Evolutionary conservation across 1,284 basidiomycete genomes (phyloP), one percentile per base, ranked within the genome.

Genomic region (Xerocomus minutiporus): DNA sequence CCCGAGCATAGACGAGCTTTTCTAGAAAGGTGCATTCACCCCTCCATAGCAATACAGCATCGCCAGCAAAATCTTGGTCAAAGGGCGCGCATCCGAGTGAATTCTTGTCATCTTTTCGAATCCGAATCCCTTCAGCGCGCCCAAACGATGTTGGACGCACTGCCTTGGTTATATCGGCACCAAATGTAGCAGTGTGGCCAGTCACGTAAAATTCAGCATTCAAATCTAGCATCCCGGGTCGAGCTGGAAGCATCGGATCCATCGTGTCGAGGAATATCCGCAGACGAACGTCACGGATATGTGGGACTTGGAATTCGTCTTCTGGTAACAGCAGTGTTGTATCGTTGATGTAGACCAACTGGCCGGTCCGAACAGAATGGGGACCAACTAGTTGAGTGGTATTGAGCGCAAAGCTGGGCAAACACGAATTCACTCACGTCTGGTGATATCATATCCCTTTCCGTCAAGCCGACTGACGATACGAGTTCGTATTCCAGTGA

Each of bases 11-110:
- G 15, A 81, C 48, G 11, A 93, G 75, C 71, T 95, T 96, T 61
- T 90, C 80, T 17, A 91, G 65, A 71, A 95, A 95, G 3, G 88
- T 86, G 67, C 92, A 96, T 12, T 77, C 79, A 15, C 92, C 92
- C 44, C 91, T 78, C 50, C 73, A 70, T 6, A 84, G 74, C 8
- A 90, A 65, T 28, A 89, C 61, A 2, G 82, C 77, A 31, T 76
- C 75, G 48, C 78, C 77, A 5, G 70, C 65, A 56, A 81, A 79
- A 4, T 64, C 48, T 35, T 75, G 67, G 2, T 69, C 59, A 66
- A 83, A 90, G 7, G 80, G 73, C 5, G 54, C 46, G 61, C 88
- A 91, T 4, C 88, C 88, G n/a, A 75, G 66, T 0, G 59, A 51
- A 60, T 91, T 88, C 39, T 63, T 61, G 5, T 58, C 51, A 43